phyloP scores from a whole-genome alignment of 352 stramenopile genomes.

The Phytophthora tentaculata region DNA sequence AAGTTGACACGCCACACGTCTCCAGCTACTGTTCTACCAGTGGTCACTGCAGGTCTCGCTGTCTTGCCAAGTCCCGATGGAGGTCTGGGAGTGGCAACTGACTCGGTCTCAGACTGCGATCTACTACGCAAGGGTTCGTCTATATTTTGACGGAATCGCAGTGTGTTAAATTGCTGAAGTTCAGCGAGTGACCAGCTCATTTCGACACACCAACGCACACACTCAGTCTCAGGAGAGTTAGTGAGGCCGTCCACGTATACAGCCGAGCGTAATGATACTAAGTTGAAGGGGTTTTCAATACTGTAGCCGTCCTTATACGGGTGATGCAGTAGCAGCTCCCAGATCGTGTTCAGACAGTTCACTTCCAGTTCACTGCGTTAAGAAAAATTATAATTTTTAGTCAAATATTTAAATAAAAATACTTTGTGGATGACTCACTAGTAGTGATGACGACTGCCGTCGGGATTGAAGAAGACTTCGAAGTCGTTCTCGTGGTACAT shows the following conservation, averaged over 20 bases:
- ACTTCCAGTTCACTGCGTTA: constrained; percentile 84
- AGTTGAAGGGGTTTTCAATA: constrained; percentile 80
- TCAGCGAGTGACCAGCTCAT: constrained; percentile 76
- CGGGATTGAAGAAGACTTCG: constrained; percentile 93
- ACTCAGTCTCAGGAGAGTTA: constrained; percentile 68
- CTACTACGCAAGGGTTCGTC: not conserved
- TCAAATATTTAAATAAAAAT: not conserved
- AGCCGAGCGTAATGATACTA: constrained; percentile 52
- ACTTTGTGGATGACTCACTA: constrained; percentile 58
- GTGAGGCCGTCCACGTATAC: constrained; percentile 71
- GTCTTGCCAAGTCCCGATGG: constrained; percentile 11
- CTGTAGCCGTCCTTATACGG: constrained; percentile 90
- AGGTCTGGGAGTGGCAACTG: constrained; percentile 27
- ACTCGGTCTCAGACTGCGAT: not conserved
- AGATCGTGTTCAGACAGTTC: constrained; percentile 93
- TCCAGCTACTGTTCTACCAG: constrained; percentile 29
- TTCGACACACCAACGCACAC: constrained; percentile 84
- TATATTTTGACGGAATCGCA: constrained; percentile 33
- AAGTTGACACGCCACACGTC: constrained; percentile 91
- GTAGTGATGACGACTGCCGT: constrained; percentile 86
- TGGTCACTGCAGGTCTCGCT: constrained; percentile 21
- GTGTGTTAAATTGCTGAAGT: constrained; percentile 63
- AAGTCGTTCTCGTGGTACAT: constrained; percentile 94
- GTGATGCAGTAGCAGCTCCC: constrained; percentile 90
- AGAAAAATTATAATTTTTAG: not conserved